Conservation (phyloP, 23 red algal genomes). For the Chondrus crispus region DNA sequence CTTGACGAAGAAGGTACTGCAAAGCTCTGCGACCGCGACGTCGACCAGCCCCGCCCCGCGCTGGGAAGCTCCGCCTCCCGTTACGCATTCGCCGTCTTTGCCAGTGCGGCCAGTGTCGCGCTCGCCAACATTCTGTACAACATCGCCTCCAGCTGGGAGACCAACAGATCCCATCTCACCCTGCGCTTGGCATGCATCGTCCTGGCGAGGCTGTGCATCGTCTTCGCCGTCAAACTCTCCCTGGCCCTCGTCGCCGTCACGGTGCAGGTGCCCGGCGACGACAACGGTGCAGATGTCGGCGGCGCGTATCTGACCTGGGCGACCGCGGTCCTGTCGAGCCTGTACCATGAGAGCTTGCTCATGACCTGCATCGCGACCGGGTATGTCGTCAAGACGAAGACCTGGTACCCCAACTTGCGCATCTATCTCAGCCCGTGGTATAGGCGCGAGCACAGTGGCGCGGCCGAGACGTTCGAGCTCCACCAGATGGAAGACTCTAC, state of each 20-base stretch:
- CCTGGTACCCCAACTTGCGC: constrained; percentile 1
- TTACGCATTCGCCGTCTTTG: neutral
- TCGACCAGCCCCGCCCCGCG: neutral
- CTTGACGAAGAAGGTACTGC: no score
- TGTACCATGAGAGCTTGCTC: constrained; percentile 16
- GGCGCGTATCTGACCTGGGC: constrained; percentile 16
- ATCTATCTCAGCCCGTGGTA: neutral
- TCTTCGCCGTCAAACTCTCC: neutral
- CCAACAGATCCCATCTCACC: neutral
- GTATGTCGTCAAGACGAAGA: neutral
- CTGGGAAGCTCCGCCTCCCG: neutral
- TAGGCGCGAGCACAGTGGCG: neutral
- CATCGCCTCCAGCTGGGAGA: constrained; percentile 11
- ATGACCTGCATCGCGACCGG: neutral
- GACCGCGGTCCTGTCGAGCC: neutral
- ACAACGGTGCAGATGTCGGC: neutral
- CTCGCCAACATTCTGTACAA: neutral
- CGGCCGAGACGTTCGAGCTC: neutral
- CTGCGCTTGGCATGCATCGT: neutral
- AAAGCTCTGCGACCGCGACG: neutral
- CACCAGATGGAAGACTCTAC: neutral
- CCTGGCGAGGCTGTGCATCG: neutral
- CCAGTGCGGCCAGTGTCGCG: neutral
- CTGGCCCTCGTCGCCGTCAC: neutral
- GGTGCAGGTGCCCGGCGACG: neutral